A percentile compares a stretch with the other conserved stretches of the same genome.
phyloP scores from a whole-genome alignment of 2,329 filamentous ascomycete species.

The Epichloe aotearoae region DNA sequence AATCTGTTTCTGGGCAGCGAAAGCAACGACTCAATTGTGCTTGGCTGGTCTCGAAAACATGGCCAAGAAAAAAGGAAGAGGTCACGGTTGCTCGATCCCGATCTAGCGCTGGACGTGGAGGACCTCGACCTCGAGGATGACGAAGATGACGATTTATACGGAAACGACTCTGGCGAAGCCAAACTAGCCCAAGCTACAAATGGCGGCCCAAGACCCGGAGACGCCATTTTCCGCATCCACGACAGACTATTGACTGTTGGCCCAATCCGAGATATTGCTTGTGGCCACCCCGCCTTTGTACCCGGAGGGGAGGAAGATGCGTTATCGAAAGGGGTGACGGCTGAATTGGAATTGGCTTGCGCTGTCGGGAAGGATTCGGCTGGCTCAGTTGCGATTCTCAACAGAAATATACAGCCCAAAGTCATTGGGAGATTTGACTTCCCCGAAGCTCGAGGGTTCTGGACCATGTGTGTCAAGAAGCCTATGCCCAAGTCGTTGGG shows the following conservation, averaged over 20 bases:
- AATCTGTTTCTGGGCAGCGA: constrained; percentile 78
- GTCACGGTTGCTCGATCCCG: constrained; percentile 42
- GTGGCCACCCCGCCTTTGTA: constrained; percentile 43
- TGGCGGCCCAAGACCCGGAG: constrained; percentile 38
- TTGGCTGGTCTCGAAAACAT: constrained; percentile 65
- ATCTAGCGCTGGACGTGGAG: constrained; percentile 35
- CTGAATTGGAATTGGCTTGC: constrained; percentile 45
- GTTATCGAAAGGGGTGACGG: constrained; percentile 32
- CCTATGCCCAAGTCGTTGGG: constrained; percentile 42
- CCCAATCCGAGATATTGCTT: constrained; percentile 61
- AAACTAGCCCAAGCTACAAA: constrained; percentile 31
- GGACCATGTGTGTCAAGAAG: constrained; percentile 64
- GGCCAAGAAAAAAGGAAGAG: constrained; percentile 49
- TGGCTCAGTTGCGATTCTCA: constrained; percentile 62
- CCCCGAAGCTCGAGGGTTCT: constrained; percentile 60
- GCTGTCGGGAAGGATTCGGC: constrained; percentile 51
- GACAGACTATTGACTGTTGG: constrained; percentile 68
- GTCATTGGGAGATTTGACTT: constrained; percentile 59
- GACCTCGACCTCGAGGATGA: constrained; percentile 45
- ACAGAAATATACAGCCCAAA: constrained; percentile 62
- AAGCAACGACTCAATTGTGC: constrained; percentile 62
- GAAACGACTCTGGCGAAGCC: constrained; percentile 49
- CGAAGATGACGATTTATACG: constrained; percentile 49
- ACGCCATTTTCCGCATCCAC: constrained; percentile 62
- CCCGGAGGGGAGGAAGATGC: constrained; percentile 32